A percentile compares a stretch with the other conserved stretches of the same genome.
Conservation (phyloP, 2,329 filamentous ascomycete species). For the Curvularia verruculosa region DNA sequence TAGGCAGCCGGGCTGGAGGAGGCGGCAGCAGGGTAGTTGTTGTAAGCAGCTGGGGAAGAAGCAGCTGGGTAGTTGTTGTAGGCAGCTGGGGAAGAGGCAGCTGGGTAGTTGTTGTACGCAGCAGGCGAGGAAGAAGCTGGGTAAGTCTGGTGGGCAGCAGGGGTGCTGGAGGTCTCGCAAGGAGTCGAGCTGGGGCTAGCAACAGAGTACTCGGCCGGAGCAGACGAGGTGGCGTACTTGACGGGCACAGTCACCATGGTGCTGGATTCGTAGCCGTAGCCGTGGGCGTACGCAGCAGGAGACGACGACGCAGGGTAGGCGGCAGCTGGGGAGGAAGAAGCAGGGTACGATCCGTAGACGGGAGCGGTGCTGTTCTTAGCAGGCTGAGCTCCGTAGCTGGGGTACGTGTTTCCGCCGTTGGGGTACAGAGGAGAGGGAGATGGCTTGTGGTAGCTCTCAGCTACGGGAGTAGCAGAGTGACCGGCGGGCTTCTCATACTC, state of each 20-base stretch:
- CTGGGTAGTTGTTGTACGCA: not conserved
- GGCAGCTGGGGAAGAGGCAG: not conserved
- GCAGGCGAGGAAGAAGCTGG: not conserved
- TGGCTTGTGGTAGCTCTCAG: constrained; percentile 15
- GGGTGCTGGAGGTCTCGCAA: constrained; percentile 4
- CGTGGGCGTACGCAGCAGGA: constrained; percentile 1
- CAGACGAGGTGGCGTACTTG: constrained; percentile 2
- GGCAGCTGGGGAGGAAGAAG: constrained; percentile 3
- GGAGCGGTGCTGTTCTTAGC: constrained; percentile 10
- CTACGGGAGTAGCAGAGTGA: constrained; percentile 5
- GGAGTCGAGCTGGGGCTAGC: constrained; percentile 6
- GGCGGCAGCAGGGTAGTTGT: not conserved
- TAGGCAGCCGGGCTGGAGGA: not conserved
- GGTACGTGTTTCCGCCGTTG: constrained; percentile 12
- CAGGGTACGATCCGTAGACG: constrained; percentile 2
- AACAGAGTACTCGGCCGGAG: not conserved
- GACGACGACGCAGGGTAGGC: no score
- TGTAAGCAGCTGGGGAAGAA: not conserved
- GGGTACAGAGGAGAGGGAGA: constrained; percentile 14
- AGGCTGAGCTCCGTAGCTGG: constrained; percentile 3
- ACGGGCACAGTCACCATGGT: constrained; percentile 6
- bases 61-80: not conserved
- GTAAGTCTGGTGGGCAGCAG: not conserved
- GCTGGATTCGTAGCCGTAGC: constrained; percentile 1
- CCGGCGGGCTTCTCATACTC: constrained; percentile 31